Conservation (phyloP, 2,329 filamentous ascomycete genomes). For the Neofusicoccum umdonicola region DNA sequence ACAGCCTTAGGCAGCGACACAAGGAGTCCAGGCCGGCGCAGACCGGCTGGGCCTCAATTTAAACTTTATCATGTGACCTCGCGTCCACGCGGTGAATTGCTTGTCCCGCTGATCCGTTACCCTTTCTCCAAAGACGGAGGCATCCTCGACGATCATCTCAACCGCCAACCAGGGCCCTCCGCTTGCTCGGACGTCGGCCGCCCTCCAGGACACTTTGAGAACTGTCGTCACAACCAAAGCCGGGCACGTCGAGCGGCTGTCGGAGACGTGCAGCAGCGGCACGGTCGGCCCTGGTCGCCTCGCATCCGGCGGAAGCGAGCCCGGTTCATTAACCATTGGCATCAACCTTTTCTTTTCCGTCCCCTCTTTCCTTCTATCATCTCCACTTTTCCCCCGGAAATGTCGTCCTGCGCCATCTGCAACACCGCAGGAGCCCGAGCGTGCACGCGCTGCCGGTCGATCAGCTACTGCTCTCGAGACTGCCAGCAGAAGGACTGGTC, state of each 20-base stretch:
- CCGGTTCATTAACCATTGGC: neutral
- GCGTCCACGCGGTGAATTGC: neutral
- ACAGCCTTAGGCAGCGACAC: neutral
- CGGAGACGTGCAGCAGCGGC: neutral
- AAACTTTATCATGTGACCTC: neutral
- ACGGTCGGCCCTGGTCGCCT: neutral
- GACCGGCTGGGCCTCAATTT: neutral
- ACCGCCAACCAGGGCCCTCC: neutral
- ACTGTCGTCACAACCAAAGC: neutral
- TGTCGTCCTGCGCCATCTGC: slow-evolving; percentile 23
- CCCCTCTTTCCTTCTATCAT: neutral
- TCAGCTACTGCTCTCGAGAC: slow-evolving; percentile 51
- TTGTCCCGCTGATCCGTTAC: neutral
- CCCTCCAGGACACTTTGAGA: neutral
- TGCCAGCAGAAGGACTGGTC: slow-evolving; percentile 53
- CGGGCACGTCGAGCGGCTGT: neutral
- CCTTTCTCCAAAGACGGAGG: neutral
- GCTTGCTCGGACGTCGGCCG: neutral
- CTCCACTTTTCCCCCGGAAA: neutral
- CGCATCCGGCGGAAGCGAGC: neutral
- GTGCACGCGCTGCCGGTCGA: slow-evolving; percentile 50
- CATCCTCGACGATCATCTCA: neutral
- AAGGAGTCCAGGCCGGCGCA: neutral
- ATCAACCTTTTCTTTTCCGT: neutral
- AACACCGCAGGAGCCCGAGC: slow-evolving; percentile 26